phyloP scores from a whole-genome alignment of 2,329 filamentous ascomycete genomes.

The Colletotrichum paranaense region DNA sequence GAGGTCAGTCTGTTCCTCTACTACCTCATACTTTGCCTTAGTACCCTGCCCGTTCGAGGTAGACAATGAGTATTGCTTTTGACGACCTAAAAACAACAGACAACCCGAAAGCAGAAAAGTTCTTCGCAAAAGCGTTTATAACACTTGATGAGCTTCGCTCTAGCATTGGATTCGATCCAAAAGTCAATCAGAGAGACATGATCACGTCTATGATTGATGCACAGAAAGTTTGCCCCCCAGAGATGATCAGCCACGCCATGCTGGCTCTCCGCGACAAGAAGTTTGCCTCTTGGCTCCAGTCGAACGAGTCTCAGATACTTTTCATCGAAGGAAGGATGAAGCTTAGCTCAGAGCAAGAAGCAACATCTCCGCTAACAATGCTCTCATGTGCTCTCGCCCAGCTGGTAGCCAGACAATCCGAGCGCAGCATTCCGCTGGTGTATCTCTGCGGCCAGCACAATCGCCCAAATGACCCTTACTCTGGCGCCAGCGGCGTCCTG shows the following conservation, averaged over 20 bases:
- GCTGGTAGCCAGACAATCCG: neutral
- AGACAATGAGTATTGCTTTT: no score
- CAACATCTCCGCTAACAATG: neutral
- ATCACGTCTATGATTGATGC: constrained; percentile 4
- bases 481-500: neutral
- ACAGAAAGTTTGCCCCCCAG: constrained; percentile 3
- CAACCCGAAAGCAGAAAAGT: neutral
- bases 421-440: neutral
- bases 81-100: neutral
- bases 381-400: constrained; percentile 8
- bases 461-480: neutral
- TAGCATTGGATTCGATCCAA: neutral
- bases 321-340: constrained; percentile 11
- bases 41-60: no score
- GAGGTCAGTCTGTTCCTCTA: neutral
- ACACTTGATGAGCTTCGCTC: neutral
- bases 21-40: no score
- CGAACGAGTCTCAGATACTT: neutral
- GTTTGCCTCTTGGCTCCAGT: constrained; percentile 12
- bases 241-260: neutral
- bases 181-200: neutral
- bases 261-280: neutral
- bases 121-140: neutral
- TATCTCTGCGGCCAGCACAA: constrained; percentile 17
- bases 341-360: constrained; percentile 9